Evolutionary conservation across 2,329 filamentous ascomycete species (phyloP), one percentile per base, ranked within the genome.

Genomic region (Colletotrichum lini): DNA sequence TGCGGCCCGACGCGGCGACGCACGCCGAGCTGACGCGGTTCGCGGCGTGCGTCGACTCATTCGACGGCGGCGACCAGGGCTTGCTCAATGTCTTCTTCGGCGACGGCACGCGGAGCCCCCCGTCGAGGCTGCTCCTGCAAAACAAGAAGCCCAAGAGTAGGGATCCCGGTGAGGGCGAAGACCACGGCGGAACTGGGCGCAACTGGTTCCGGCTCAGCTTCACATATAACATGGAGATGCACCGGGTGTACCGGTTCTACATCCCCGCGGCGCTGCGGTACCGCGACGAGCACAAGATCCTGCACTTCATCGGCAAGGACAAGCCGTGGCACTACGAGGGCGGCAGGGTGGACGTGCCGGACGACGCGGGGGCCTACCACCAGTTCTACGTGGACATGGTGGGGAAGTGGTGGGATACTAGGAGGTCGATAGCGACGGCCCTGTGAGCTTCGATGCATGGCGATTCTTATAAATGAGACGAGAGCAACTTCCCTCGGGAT

Each of bases 11-110:
- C 79, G 83, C 90, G 83, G 87, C 89, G 60, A 90, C 91, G 70
- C 92, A 91, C 76, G 87, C 88, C 80, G 89, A 89, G 21, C 81
- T 93, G 68, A 84, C 87, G 47, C 88, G 87, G 44, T 82, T 93
- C 75, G 91, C 91, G 38, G 82, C 88, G 56, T 82, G 86, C 40
- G 90, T 91, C n/a, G 89, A 91, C 79, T 92, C 90, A 78, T 93
- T 93, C 76, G 91, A 93, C 77, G 91, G 91, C 57, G 91, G 91
- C 13, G 91, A 93, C 76, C 91, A 93, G 79, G 91, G 91, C 21
- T 79, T 93, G 65, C 81, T 93, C 74, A 93, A 93, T 78, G 89
- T 91, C 80, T 91, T 93, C 80, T 93, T 90, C 77, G 74, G 74
- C 0, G 74, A 75, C 47, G 74, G 74, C 26, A 73, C 72, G 82